Base-by-base conservation (phyloP, 306 rosid genomes). In the Mimosa bimucronata region DNA sequence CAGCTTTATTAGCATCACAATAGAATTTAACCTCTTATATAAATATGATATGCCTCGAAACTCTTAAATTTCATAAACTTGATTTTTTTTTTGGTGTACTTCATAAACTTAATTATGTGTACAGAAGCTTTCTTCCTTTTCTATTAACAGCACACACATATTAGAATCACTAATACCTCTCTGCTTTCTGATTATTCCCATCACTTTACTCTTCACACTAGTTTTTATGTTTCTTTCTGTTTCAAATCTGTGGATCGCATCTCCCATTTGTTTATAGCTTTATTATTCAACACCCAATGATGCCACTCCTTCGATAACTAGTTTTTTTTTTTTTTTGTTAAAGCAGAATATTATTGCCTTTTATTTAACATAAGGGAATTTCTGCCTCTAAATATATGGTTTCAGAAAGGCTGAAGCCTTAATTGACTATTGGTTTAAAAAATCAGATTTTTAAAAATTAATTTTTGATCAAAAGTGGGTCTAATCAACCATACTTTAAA, bases 1-100 rank as follows among this genome's bases (percentile, higher is more conserved):
- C 92, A 86, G 72, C 97, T 94, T 90, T 92, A 91, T 83, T 92
- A 92, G 88, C 25, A 28, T n/a, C 48, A 44, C 19, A 9, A 45
- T 6, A 11, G 15, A 44, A 11, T 4, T 4, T 50, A 2, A 18
- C 57, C 21, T 18, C 9, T 18, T 50, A 7, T 40, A 4, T 40
- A 4, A 7, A 5, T 41, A 5, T 41, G 45, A 41, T 13, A 0
- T 45, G 50, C 6, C 50, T 45, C 50, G 9, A 45, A 13, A 12
- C 50, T 45, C 15, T 45, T 45, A 3, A 34, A 3, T 13, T 13
- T 45, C 50, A 16, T 16, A 15, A 15, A 48, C 55, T 48, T 15
- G 12, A 15, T 48, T 16, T 0, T 34, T 0, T 34, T 34, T 34
- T 34, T 34, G 1, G 38, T 34, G 38, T 34, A 13, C 4, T 13